Percentiles rank a stretch among this genome's conserved stretches.
Conservation (phyloP, 1,139 yeast species). For the Protomyces gravidus region DNA sequence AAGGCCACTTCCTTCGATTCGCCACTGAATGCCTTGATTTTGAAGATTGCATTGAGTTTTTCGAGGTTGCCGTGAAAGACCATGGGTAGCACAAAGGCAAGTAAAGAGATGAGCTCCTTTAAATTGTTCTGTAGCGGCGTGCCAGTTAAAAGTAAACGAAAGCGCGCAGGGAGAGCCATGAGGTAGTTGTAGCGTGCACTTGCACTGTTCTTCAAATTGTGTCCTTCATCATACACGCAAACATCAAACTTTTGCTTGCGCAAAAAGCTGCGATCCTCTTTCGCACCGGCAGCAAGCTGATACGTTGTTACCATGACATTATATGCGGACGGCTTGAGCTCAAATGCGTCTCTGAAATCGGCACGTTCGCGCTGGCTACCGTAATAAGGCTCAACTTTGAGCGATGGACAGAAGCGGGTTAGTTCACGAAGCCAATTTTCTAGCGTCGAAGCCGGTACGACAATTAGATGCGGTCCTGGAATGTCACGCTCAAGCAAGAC, state of each 20-base stretch:
- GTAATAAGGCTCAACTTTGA: constrained; percentile 85
- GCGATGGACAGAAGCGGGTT: constrained; percentile 72
- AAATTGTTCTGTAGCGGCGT: constrained; percentile 94
- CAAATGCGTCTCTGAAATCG: constrained; percentile 67
- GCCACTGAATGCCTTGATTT: constrained; percentile 28
- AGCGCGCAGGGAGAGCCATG: constrained; percentile 75
- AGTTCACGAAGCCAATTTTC: constrained; percentile 98
- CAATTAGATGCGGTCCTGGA: constrained; percentile 68
- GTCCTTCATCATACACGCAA: constrained; percentile 95
- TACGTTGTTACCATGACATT: constrained; percentile 95
- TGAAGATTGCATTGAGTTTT: constrained; percentile 56
- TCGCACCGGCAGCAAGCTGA: constrained; percentile 81
- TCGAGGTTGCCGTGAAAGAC: constrained; percentile 77
- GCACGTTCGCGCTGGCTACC: constrained; percentile 83
- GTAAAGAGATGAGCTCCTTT: constrained; percentile 78
- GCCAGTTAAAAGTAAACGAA: constrained; percentile 84
- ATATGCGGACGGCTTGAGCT: constrained; percentile 40
- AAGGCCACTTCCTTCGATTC: constrained; percentile 46
- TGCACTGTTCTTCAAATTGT: constrained; percentile 82
- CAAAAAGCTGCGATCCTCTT: constrained; percentile 74
- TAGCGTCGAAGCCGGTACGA: constrained; percentile 92
- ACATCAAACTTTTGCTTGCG: constrained; percentile 72
- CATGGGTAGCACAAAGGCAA: constrained; percentile 84
- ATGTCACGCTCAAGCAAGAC: constrained; percentile 62
- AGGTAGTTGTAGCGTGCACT: constrained; percentile 82